A percentile compares a stretch with the other conserved stretches of the same genome.
These are phyloP conservation scores for Lasiodiplodia hormozganensis DNA, from an alignment of 2,329 filamentous ascomycete species.

Conservation along the genomic window DNA sequence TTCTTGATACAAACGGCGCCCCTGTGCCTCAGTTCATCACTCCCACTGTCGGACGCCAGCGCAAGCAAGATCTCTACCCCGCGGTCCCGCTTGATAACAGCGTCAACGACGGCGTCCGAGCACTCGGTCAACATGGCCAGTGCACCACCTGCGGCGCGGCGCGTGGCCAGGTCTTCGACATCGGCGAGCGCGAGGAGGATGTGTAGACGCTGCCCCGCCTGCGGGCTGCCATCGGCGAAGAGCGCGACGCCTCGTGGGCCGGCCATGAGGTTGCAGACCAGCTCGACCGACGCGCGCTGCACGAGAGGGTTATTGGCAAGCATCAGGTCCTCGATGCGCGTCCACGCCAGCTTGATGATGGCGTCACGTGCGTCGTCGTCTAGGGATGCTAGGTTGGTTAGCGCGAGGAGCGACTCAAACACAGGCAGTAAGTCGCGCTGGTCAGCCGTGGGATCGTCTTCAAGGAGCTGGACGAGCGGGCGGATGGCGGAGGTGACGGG, in stretches of 20 bases:
- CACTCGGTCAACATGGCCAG: slow-evolving; percentile 83
- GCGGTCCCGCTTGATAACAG: slow-evolving; percentile 72
- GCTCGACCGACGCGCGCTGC: slow-evolving; percentile 82
- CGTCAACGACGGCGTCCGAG: slow-evolving; percentile 71
- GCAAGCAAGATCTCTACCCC: slow-evolving; percentile 81
- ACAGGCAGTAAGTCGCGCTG: slow-evolving; percentile 78
- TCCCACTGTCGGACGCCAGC: slow-evolving; percentile 74
- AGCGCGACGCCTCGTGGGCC: slow-evolving; percentile 69
- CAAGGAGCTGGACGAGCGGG: slow-evolving; percentile 77
- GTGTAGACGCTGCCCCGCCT: slow-evolving; percentile 77
- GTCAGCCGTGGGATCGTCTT: slow-evolving; percentile 66
- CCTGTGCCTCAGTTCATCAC: slow-evolving; percentile 71
- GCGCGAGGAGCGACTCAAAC: slow-evolving; percentile 88
- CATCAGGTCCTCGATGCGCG: slow-evolving; percentile 78
- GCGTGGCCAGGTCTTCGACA: slow-evolving; percentile 78
- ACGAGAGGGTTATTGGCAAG: slow-evolving; percentile 78
- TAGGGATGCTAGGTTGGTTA: slow-evolving; percentile 88
- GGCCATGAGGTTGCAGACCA: slow-evolving; percentile 89
- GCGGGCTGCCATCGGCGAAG: slow-evolving; percentile 71
- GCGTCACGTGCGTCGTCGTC: slow-evolving; percentile 68
- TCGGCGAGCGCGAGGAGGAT: slow-evolving; percentile 88
- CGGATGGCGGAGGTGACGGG: slow-evolving; percentile 79
- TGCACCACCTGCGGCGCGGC: slow-evolving; percentile 85
- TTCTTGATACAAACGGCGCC: slow-evolving; percentile 80
- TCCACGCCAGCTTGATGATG: slow-evolving; percentile 78